These are phyloP conservation scores for Penicillium sp. DNA, from an alignment of 2,329 filamentous ascomycete species.

Conservation along the genomic window DNA sequence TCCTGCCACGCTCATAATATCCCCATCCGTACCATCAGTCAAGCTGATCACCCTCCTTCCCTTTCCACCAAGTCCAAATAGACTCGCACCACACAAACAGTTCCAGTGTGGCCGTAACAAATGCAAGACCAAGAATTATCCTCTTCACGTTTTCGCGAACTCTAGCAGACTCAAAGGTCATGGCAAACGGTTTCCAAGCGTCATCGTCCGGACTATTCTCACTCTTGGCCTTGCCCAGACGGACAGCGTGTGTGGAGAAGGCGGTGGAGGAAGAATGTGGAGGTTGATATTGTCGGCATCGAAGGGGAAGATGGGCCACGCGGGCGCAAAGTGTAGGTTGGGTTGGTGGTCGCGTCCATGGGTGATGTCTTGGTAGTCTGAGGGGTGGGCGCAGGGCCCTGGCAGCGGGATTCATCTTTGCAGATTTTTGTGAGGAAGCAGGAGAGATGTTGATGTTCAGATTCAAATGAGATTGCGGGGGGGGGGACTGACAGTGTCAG, in stretches of 20 bases:
- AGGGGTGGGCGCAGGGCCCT: constrained; percentile 7
- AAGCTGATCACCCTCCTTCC: constrained; percentile 7
- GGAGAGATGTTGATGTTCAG: neutral
- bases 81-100: constrained; percentile 14
- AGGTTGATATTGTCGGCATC: neutral
- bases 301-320: neutral
- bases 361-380: neutral
- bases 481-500: neutral
- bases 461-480: neutral
- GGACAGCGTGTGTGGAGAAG: constrained; percentile 8
- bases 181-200: constrained; percentile 6
- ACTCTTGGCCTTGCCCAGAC: constrained; percentile 1
- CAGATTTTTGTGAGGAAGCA: neutral
- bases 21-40: neutral
- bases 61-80: constrained; percentile 20
- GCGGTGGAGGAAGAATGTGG: constrained; percentile 2
- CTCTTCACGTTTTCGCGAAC: constrained; percentile 14
- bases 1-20: neutral
- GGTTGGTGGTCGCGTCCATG: neutral
- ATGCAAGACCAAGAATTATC: constrained; percentile 8
- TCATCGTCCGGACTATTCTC: neutral
- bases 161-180: constrained; percentile 14
- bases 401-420: neutral
- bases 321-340: constrained; percentile 2
- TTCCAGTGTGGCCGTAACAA: constrained; percentile 6